Base-by-base conservation (phyloP, 495 filamentous ascomycete species). In the Aspergillus homomorphus region DNA sequence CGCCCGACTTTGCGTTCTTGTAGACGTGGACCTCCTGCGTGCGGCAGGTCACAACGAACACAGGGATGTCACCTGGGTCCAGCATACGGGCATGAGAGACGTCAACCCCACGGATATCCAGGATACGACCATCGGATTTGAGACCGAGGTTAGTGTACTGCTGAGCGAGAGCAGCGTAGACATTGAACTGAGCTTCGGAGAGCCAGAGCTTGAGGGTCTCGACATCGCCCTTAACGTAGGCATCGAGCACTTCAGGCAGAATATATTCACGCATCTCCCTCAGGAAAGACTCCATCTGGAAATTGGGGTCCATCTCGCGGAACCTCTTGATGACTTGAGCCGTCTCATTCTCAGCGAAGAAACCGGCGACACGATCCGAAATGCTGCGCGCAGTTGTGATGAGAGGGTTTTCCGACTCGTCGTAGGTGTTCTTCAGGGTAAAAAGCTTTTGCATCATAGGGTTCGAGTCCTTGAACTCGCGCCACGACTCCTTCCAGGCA, bases 11-110 rank as follows among this genome's bases (percentile, higher is more conserved):
- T 41, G 85, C 82, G 62, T 98, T 95, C 43, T 87, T 83, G 77
- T 96, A 98, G 16, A 96, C 92, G 69, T 98, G 94, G 8, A 98
- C 91, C 69, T 98, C 94, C 69, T 98, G 94, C n/a, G 94, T 96
- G 38, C 92, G 82, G 73, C 91, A 96, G 45, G 90, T 95, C 56
- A 98, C 86, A 65, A 98, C 95, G 67, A 98, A 98, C 16, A 98
- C 93, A 0, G 94, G 94, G 43, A 98, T 89, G 54, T 97, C 94
- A 57, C 93, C 93, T 7, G 94, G 94, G n/a, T 98, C 95, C 41
- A 98, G 80, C 73, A 98, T 88, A 57, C 92, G 83, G 18, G 94
- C 94, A 44, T 86, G 85, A 16, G 94, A 73, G 58, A 98, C 89
- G 63, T 98, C 94, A 23, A 98, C 94, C 57, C 92, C 84, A 64